Evolutionary conservation across 805 yeast species (phyloP), one percentile per base, ranked within the genome.

Genomic region (Yarrowia bubula): DNA sequence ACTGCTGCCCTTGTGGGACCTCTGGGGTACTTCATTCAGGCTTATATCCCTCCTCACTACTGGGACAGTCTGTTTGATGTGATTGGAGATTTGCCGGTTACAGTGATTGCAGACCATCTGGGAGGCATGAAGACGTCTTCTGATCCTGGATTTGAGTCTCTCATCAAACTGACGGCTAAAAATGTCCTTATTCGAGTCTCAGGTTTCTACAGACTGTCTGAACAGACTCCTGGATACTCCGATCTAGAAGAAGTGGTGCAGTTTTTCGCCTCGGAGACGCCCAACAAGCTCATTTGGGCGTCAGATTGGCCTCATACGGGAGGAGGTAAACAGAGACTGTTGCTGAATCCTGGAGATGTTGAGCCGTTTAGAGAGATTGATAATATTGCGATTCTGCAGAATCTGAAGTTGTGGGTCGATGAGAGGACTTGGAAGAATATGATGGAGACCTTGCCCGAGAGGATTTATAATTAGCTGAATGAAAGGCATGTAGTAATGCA

Each of bases 291-390:
- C n/a, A 58, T 58, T 10, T 58, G 50, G 50, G 64, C 64, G 0
- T 43, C 64, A 2, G 64, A 58, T 22, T 58, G 64, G 64, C 64
- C 64, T 13, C 64, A 58, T 11, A 58, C 64, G 7, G 64, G 64
- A 11, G 64, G 64, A 5, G 64, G 64, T 17, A 33, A 33, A 43
- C 41, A 58, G 13, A 17, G 64, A 7, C 41, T 35, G 35, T 3
- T 17, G 33, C 15, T 58, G 14, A 42, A 44, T 1, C 64, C 50
- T 7, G 51, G 51, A 10, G 51, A 42, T 5, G 43, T 44, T 5
- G 64, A 58, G 13, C 64, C 64, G 6, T 58, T 58, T 43, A 31
- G 64, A 33, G 42, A 35, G 1, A 37, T 58, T 5, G 64, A 58
- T 9, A 58, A 58, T 22, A 42, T 33, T 2, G 64, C 64, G 7